Evolutionary conservation across 2,329 filamentous ascomycete genomes (phyloP).

Genomic region (Cladosporium oxysporum): DNA sequence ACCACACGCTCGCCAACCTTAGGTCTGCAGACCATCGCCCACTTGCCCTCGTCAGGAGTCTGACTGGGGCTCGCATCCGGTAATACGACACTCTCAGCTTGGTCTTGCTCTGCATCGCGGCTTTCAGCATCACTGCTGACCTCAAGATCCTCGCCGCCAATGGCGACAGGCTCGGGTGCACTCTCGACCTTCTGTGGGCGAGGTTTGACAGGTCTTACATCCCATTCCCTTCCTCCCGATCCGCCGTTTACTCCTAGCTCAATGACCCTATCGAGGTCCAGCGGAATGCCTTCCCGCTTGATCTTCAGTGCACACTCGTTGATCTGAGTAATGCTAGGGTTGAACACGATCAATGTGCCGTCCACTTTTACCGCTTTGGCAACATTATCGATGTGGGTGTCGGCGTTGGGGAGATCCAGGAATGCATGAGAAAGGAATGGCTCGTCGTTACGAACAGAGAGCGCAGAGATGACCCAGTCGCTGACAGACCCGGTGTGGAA

Average conservation of each 20-base stretch:
- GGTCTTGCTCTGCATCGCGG: background rate
- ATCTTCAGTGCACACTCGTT: slow-evolving; percentile 61
- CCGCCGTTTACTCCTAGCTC: slow-evolving; percentile 56
- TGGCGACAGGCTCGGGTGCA: background rate
- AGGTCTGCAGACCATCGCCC: slow-evolving; percentile 40
- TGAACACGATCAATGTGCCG: slow-evolving; percentile 69
- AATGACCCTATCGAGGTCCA: slow-evolving; percentile 60
- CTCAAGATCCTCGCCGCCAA: background rate
- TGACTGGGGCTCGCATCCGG: background rate
- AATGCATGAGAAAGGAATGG: slow-evolving; percentile 72
- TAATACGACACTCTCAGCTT: background rate
- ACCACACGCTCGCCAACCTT: slow-evolving; percentile 42
- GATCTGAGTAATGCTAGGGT: slow-evolving; percentile 77
- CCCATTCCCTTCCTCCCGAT: slow-evolving; percentile 63
- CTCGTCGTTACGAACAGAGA: slow-evolving; percentile 42
- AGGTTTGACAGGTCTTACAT: slow-evolving; percentile 56
- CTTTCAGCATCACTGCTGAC: background rate
- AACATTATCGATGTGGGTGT: slow-evolving; percentile 54
- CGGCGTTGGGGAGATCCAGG: slow-evolving; percentile 69
- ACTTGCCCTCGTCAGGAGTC: slow-evolving; percentile 23
- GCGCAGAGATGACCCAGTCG: slow-evolving; percentile 61
- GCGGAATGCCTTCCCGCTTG: slow-evolving; percentile 56
- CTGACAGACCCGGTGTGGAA: slow-evolving; percentile 71
- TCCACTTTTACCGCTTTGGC: slow-evolving; percentile 62
- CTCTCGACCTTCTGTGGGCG: slow-evolving; percentile 18